Conservation (phyloP, 2,329 filamentous ascomycete species). For the Dactylellina haptotyla region DNA sequence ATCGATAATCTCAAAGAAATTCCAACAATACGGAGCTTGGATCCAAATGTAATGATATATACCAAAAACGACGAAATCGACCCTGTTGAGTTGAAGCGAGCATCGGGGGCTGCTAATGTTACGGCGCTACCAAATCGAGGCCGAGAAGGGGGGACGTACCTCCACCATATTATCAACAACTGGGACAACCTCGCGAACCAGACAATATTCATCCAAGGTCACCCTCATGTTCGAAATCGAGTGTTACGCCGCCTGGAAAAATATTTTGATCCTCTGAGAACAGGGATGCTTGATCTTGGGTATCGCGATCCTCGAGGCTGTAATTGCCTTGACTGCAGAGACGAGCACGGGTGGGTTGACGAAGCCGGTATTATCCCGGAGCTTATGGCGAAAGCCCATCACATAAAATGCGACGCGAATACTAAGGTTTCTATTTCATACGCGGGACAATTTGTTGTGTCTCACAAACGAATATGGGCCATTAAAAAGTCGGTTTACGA, state of each 20-base stretch:
- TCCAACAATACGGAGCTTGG: conserved; percentile 26
- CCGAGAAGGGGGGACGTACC: conserved; percentile 64
- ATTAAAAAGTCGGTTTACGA: conserved; percentile 60
- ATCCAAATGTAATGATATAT: conserved; percentile 56
- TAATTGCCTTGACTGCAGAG: conserved; percentile 62
- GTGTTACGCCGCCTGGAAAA: conserved; percentile 61
- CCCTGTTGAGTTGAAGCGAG: conserved; percentile 30
- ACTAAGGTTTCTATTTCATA: conserved; percentile 62
- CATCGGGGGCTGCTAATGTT: conserved; percentile 52
- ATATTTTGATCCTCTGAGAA: conserved; percentile 61
- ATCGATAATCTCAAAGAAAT: conserved; percentile 48
- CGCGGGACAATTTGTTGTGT: conserved; percentile 65
- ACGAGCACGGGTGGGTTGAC: conserved; percentile 63
- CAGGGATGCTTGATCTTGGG: conserved; percentile 65
- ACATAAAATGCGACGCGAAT: conserved; percentile 58
- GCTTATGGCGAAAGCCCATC: conserved; percentile 60
- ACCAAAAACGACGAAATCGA: conserved; percentile 53
- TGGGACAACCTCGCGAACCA: conserved; percentile 64
- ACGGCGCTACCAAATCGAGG: conserved; percentile 61
- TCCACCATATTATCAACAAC: conserved; percentile 63
- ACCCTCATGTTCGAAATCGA: conserved; percentile 61
- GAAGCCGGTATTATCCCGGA: conserved; percentile 61
- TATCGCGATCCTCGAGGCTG: conserved; percentile 61
- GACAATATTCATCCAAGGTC: conserved; percentile 65
- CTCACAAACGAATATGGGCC: conserved; percentile 62